Percentiles rank a stretch among this genome's conserved stretches.
Evolutionary conservation across 2,329 filamentous ascomycete genomes (phyloP).

Genomic region (Aspergillus persii): DNA sequence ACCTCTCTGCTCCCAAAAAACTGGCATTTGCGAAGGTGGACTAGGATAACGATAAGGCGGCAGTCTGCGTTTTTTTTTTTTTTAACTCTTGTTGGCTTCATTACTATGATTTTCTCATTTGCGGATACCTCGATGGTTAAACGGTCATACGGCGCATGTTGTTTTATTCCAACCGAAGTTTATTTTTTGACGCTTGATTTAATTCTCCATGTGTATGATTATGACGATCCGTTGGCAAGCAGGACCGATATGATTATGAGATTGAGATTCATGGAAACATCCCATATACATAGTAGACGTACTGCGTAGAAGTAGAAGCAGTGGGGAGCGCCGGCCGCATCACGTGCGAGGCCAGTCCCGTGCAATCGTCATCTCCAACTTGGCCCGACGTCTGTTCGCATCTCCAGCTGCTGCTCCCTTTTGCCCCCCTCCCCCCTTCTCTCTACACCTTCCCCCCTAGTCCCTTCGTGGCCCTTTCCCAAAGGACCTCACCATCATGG

Average conservation of each 20-base stretch:
- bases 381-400: neutral
- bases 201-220: neutral
- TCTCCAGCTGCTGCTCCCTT: constrained; percentile 6
- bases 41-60: constrained; percentile 34
- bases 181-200: neutral
- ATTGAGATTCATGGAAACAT: too few relatives aligned
- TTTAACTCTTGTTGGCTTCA: neutral
- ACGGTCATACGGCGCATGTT: neutral
- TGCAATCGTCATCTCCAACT: neutral
- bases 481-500: constrained; percentile 32
- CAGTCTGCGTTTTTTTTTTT: neutral
- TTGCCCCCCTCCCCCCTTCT: constrained; percentile 5
- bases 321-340: neutral
- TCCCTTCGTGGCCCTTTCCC: neutral
- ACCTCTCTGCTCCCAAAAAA: constrained; percentile 68
- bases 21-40: constrained; percentile 75
- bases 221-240: neutral
- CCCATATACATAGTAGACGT: neutral
- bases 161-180: neutral
- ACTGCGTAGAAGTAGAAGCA: neutral
- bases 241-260: neutral
- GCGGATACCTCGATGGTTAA: neutral
- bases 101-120: neutral
- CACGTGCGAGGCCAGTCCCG: constrained; percentile 4
- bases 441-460: constrained; percentile 8